Base-by-base conservation (phyloP, 2,329 filamentous ascomycete species). In the Venturia carpophila region DNA sequence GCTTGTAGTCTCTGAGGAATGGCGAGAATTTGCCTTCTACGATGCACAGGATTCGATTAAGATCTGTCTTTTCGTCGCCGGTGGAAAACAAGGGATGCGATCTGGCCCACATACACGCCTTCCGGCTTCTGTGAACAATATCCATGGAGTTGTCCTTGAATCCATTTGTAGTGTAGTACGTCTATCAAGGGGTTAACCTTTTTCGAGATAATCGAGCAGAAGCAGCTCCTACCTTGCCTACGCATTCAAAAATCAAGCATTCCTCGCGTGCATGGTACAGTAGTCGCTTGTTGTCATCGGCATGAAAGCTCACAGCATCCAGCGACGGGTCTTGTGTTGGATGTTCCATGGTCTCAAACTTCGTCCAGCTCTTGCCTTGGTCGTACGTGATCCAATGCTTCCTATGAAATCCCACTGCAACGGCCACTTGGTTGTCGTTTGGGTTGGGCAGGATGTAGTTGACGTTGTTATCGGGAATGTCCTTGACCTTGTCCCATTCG, bases 91-190 rank as follows among this genome's bases (percentile, higher is more conserved):
- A 76, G 5, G 84, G 82, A 15, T 89, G 86, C 17, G 86, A 85
- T 72, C 91, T 91, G 63, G 94, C 93, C 91, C 93, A 99, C 74
- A 88, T 85, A 75, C 94, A 99, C 67, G 89, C 87, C 61, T 85
- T 81, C 1, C 90, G 90, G 69, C 87, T 83, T 52, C 83, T 80
- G 63, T 88, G 83, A 66, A 97, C 81, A 6, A 81, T 76, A 69
- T 89, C 19, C 41, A 66, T 83, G 63, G 85, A 83, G 55, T 82
- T 76, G 5, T 83, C 83, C 68, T 88, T 82, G 79, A 99, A 99
- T 69, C 91, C 91, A 75, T 97, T 88, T 17, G 83, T 87, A 2
- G 94, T 97, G 74, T 96, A 97, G 69, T 80, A 84, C 27, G 82
- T 78, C 69, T 79, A 68, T 39, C 6, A 5, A 21, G 24, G 52